Base-by-base conservation (phyloP, 371 early-diverging fungal species). In the Cokeromyces recurvatus region DNA sequence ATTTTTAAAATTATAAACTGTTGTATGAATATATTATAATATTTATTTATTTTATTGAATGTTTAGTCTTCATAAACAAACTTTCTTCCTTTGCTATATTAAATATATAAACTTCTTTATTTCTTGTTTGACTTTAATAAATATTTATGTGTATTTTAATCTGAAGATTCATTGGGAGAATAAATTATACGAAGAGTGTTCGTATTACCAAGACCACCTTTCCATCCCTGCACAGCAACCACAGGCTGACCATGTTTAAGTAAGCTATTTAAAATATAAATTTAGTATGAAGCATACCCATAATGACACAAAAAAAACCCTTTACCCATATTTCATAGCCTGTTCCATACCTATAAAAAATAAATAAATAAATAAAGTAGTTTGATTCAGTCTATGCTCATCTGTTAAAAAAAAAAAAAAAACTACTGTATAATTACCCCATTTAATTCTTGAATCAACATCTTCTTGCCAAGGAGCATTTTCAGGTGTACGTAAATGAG, bases 141-240 rank as follows among this genome's bases (percentile, higher is more conserved):
- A n/a, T n/a, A n/a, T n/a, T n/a, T n/a, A n/a, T n/a, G n/a, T n/a
- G n/a, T n/a, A n/a, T n/a, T n/a, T n/a, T n/a, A n/a, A n/a, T n/a
- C n/a, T n/a, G n/a, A n/a, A n/a, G n/a, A n/a, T n/a, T n/a, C n/a
- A n/a, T n/a, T n/a, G n/a, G 74, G 74, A 10, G 68, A 51, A 44
- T 67, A 44, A 35, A 90, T 68, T 39, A 90, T 78, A 53, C 91
- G 88, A 68, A 91, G 83, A 24, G 89, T 89, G 64, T 90, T 91
- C 54, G 91, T 88, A 65, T 91, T 86, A 35, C 91, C 91, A 36
- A 86, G 68, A 36, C 91, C 83, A 32, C 85, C 87, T 47, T 79
- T 78, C 87, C 87, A 90, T 7, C 91, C 91, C 64, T 91, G 91
- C 53, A 91, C 80, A 46, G 84, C 86, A 55, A 91, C 83, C 17